Evolutionary conservation across 2,329 filamentous ascomycete genomes (phyloP).

Genomic region (Penicillium sp.): DNA sequence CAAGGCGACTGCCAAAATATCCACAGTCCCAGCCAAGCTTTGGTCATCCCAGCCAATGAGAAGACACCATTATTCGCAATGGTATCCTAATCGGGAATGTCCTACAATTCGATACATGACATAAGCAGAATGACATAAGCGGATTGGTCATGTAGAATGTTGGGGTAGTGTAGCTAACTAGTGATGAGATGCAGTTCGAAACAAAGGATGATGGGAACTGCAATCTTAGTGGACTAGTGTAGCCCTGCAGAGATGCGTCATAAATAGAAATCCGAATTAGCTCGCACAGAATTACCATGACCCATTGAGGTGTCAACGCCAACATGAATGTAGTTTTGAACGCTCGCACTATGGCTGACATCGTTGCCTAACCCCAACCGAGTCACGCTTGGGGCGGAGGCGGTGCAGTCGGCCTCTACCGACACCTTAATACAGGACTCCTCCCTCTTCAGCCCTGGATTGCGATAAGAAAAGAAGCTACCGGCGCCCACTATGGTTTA

Average conservation of each 20-base stretch:
- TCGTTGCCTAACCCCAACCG: slow-evolving; percentile 1
- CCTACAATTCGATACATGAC: not conserved
- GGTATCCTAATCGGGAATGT: not conserved
- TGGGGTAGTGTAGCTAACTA: not conserved
- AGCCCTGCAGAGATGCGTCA: too few relatives aligned
- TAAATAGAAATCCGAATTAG: too few relatives aligned
- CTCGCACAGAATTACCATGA: too few relatives aligned
- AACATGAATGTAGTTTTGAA: not conserved
- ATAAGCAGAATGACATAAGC: not conserved
- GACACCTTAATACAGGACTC: slow-evolving; percentile 1
- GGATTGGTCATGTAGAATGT: not conserved
- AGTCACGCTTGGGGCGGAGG: not conserved
- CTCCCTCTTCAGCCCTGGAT: not conserved
- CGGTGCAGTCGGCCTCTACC: slow-evolving; percentile 4
- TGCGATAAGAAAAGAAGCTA: not conserved
- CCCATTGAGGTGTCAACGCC: too few relatives aligned
- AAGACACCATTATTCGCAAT: not conserved
- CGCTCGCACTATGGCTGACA: not conserved
- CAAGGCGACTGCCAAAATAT: not conserved
- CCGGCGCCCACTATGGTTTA: slow-evolving; percentile 41
- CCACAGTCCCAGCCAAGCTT: not conserved
- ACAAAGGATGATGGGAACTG: too few relatives aligned
- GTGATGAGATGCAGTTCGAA: too few relatives aligned
- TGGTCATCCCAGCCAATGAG: not conserved
- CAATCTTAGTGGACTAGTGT: too few relatives aligned